A percentile compares a stretch with the other conserved stretches of the same genome.
Evolutionary conservation across 441 rosid genomes (phyloP).

Genomic region (Rhodomyrtus psidioides): DNA sequence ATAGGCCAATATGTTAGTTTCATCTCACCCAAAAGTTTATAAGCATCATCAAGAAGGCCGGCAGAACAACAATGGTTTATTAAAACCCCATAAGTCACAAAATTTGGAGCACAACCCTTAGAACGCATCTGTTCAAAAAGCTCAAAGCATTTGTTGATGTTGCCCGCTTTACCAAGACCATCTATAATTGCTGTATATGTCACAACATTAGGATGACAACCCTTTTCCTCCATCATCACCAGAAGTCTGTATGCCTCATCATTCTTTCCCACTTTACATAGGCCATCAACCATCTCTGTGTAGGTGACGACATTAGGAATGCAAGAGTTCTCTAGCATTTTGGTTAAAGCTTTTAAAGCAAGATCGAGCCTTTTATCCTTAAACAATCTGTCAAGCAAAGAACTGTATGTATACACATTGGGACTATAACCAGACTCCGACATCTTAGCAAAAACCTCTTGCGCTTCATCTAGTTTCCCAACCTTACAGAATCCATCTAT

Average conservation of each 20-base stretch:
- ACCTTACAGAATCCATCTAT: slow-evolving; percentile 88
- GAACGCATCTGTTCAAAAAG: slow-evolving; percentile 63
- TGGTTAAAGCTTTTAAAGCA: slow-evolving; percentile 72
- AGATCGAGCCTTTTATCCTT: slow-evolving; percentile 78
- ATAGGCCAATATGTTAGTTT: slow-evolving; percentile 90
- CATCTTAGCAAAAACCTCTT: slow-evolving; percentile 79
- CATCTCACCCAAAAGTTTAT: slow-evolving; percentile 80
- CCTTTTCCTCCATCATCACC: slow-evolving; percentile 91
- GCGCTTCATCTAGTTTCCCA: slow-evolving; percentile 85
- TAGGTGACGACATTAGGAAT: slow-evolving; percentile 81
- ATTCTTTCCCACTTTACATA: slow-evolving; percentile 75
- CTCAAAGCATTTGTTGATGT: slow-evolving; percentile 57
- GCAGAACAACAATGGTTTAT: slow-evolving; percentile 72
- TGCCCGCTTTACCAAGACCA: slow-evolving; percentile 75
- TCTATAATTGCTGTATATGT: slow-evolving; percentile 98
- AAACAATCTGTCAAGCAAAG: slow-evolving; percentile 71
- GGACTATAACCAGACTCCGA: slow-evolving; percentile 55
- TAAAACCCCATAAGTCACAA: slow-evolving; percentile 71
- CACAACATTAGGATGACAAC: slow-evolving; percentile 81
- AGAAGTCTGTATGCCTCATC: slow-evolving; percentile 85
- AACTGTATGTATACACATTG: slow-evolving; percentile 64
- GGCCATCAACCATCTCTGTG: slow-evolving; percentile 88
- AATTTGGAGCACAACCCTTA: slow-evolving; percentile 86
- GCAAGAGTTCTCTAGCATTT: slow-evolving; percentile 81
- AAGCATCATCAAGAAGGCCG: slow-evolving; percentile 70